Base-by-base conservation (phyloP, 2,329 filamentous ascomycete genomes). In the Pseudogymnoascus pannorum region DNA sequence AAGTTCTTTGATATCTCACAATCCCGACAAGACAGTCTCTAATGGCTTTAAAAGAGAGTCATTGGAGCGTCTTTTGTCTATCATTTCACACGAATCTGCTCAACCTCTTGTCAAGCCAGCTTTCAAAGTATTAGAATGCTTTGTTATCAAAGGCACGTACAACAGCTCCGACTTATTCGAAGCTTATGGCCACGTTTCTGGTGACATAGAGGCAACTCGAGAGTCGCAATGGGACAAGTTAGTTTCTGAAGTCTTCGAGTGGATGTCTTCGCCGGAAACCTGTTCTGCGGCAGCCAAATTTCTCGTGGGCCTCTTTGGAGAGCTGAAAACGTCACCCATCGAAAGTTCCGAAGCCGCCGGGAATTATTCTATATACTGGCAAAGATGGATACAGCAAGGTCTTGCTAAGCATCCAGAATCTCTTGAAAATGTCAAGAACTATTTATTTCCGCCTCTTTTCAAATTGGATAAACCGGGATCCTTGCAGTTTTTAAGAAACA, bases 41-140 rank as follows among this genome's bases (percentile, higher is more conserved):
- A 79, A 77, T 64, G 67, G 71, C 24, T 70, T 80, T 31, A 82
- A 80, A 66, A 66, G 70, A 16, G 70, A 69, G 14, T 75, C 87
- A 5, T 68, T 86, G 14, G 71, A 77, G 24, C 80, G 75, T 4
- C 77, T 86, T 5, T 68, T 88, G 14, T 79, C 81, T 1, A 83
- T 87, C 12, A 79, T 89, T 42, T 78, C 80, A 20, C 80, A 83
- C 61, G 78, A 82, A 63, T 84, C 84, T 33, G 78, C 84, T 14
- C 85, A 83, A 65, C 81, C 85, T 8, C 78, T 87, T 59, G 84
- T 86, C 40, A 91, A 91, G 70, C 87, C 87, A 35, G 83, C 86
- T 5, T 81, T 91, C 64, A 86, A 87, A 68, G 82, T 82, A 14
- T 75, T 91, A 36, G 85, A 88, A 57, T 81, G 86, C 67, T 81